Base-by-base conservation (phyloP, 2,329 filamentous ascomycete species). In the Trichoderma pleuroti region DNA sequence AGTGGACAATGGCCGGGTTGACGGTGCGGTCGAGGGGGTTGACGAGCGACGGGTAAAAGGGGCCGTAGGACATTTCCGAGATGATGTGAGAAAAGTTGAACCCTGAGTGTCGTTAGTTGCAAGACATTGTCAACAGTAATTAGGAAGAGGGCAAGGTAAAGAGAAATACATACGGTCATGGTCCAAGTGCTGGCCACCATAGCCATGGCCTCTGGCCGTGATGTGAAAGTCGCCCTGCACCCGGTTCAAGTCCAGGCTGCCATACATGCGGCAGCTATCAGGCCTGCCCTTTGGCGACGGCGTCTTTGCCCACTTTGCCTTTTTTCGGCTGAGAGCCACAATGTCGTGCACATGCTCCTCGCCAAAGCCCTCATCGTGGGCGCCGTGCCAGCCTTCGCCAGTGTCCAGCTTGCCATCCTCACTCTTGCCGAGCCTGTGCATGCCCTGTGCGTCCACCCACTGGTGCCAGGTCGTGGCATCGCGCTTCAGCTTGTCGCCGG, bases 51-150 rank as follows among this genome's bases (percentile, higher is more conserved):
- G 96, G 95, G 83, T 98, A 98, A 84, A 94, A 97, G n/a, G 94
- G 91, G 5, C 96, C 96, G 81, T 97, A 99, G 71, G 94, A 98
- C 76, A 99, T 89, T 81, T 99, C 96, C 76, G 92, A 94, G 84
- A 99, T 90, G 80, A 97, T 91, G 84, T 99, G 96, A 36, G 93
- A 95, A 86, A 99, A 99, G 86, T 99, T 98, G 87, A 99, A 98
- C 26, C 86, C 93, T 95, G 3, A 5, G 76, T 2, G 7, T 30
- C 21, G 28, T 28, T 54, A 12, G 76, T 81, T 70, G 80, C 34
- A 28, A 49, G 11, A n/a, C 10, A 16, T 36, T 21, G 16, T 4
- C 39, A 21, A 3, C 2, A 34, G 18, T 3, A 9, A 52, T 11
- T 7, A 14, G 11, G n/a, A 12, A 49, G 5, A 32, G 5, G 16